These are phyloP conservation scores for Coemansia sp. DNA, from an alignment of 192 early-diverging fungal genomes.

Conservation along the genomic window DNA sequence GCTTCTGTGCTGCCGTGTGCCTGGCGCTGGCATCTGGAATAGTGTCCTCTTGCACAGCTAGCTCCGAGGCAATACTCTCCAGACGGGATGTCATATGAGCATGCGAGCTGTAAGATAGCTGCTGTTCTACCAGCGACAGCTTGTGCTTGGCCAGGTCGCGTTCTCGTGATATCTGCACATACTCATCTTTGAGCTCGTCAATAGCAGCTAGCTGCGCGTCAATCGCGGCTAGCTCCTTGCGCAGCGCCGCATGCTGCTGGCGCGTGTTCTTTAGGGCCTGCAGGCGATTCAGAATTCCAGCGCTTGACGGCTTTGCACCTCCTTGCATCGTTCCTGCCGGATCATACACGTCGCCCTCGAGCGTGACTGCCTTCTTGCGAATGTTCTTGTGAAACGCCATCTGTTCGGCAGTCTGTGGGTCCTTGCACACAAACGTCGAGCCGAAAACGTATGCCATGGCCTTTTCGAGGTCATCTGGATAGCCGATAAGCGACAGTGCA, in stretches of 20 bases:
- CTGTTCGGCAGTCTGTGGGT: conserved; percentile 77
- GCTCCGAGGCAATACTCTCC: conserved; percentile 37
- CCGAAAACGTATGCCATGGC: conserved; percentile 98
- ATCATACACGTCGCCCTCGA: conserved; percentile 96
- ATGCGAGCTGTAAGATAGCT: conserved; percentile 73
- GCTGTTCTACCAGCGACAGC: conserved; percentile 69
- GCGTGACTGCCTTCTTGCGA: conserved; percentile 85
- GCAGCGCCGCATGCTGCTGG: conserved; percentile 52
- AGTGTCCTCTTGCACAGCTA: conserved; percentile 58
- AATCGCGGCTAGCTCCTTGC: conserved; percentile 55
- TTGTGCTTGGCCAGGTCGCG: conserved; percentile 80
- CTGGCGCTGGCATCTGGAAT: conserved; percentile 57
- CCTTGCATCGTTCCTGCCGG: conserved; percentile 92
- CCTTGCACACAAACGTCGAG: conserved; percentile 83
- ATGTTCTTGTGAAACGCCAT: conserved; percentile 89
- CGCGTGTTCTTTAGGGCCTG: conserved; percentile 70
- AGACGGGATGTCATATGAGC: conserved; percentile 61
- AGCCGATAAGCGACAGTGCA: conserved; percentile 82
- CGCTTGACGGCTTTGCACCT: conserved; percentile 74
- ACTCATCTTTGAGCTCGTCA: conserved; percentile 58
- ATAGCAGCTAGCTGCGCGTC: conserved; percentile 57
- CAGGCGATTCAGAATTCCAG: conserved; percentile 73
- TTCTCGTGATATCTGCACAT: conserved; percentile 61
- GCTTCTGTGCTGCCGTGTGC: conserved; percentile 53
- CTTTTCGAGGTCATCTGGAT: conserved; percentile 69